These are phyloP conservation scores for Puccinia horiana DNA, from an alignment of 1,284 basidiomycete genomes.

Conservation along the genomic window DNA sequence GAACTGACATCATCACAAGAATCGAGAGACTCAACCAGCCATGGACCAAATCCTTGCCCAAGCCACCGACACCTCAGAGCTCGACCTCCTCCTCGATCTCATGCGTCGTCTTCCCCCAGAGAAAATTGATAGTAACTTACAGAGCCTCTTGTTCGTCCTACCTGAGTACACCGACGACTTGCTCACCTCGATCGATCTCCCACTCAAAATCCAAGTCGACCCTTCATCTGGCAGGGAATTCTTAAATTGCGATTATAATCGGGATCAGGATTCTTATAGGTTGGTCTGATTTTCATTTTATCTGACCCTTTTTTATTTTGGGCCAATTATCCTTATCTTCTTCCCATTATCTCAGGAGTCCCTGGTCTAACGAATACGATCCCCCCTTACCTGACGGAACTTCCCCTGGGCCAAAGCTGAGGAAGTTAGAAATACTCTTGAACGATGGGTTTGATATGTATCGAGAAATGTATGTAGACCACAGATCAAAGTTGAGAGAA, in stretches of 20 bases:
- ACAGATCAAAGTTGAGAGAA: neutral
- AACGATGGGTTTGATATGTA: constrained; percentile 98
- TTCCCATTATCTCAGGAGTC: constrained; percentile 68
- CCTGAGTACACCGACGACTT: constrained; percentile 97
- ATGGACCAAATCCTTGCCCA: constrained; percentile 48
- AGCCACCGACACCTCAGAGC: constrained; percentile 48
- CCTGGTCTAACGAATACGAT: constrained; percentile 95
- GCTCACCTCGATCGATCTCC: constrained; percentile 91
- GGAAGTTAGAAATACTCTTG: constrained; percentile 86
- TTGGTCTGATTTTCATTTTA: constrained; percentile 58
- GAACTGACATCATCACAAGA: neutral
- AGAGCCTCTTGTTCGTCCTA: constrained; percentile 64
- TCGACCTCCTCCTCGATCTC: constrained; percentile 71
- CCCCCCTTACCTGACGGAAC: constrained; percentile 85
- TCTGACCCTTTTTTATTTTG: neutral
- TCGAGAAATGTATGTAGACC: constrained; percentile 73
- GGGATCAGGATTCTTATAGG: constrained; percentile 93
- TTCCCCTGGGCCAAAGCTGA: constrained; percentile 75
- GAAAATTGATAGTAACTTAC: constrained; percentile 82
- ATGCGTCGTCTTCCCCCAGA: constrained; percentile 92
- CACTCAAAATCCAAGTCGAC: constrained; percentile 79
- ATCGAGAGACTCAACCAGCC: neutral
- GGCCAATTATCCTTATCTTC: neutral
- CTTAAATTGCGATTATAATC: constrained; percentile 95
- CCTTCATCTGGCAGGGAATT: constrained; percentile 73